Conservation (phyloP, 1,284 basidiomycete genomes). For the Papiliotrema flavescens region DNA sequence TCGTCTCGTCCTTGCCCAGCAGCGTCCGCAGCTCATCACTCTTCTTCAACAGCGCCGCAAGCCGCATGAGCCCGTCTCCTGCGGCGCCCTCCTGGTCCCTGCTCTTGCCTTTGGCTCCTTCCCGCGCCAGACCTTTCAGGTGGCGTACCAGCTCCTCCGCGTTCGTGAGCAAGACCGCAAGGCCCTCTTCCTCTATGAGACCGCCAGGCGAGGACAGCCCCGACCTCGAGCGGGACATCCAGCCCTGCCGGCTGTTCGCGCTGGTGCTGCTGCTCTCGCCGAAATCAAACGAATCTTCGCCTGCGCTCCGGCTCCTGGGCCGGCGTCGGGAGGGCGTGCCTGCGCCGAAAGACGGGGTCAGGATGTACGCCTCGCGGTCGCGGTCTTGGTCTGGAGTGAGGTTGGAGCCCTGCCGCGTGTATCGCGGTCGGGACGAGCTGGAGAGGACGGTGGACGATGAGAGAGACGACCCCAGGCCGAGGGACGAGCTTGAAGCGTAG, state of each 20-base stretch:
- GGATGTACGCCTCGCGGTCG: slow-evolving; percentile 5
- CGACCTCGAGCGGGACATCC: slow-evolving; percentile 11
- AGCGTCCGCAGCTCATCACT: slow-evolving; percentile 74
- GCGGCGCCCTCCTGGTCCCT: slow-evolving; percentile 26
- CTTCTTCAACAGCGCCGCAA: slow-evolving; percentile 68
- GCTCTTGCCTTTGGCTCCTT: slow-evolving; percentile 17
- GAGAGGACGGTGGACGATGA: slow-evolving; percentile 29
- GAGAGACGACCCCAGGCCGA: slow-evolving; percentile 20
- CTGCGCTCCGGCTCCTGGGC: slow-evolving; percentile 7
- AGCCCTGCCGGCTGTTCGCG: background rate
- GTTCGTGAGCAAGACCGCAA: slow-evolving; percentile 15
- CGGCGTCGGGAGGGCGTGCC: slow-evolving; percentile 1
- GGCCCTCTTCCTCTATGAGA: slow-evolving; percentile 21
- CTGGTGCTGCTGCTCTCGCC: background rate
- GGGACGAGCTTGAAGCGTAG: slow-evolving; percentile 29
- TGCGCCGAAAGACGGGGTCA: background rate
- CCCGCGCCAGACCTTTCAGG: slow-evolving; percentile 1
- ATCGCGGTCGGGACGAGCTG: slow-evolving; percentile 25
- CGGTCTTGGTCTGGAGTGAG: slow-evolving; percentile 22
- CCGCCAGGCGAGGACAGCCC: slow-evolving; percentile 4
- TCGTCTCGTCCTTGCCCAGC: slow-evolving; percentile 64
- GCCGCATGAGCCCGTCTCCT: slow-evolving; percentile 56
- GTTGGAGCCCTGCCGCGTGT: slow-evolving; percentile 24
- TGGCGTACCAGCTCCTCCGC: slow-evolving; percentile 14
- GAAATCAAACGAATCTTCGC: slow-evolving; percentile 15